A percentile compares a stretch with the other conserved stretches of the same genome.
Evolutionary conservation across 306 rosid species (phyloP).

Genomic region (Purshia tridentata): DNA sequence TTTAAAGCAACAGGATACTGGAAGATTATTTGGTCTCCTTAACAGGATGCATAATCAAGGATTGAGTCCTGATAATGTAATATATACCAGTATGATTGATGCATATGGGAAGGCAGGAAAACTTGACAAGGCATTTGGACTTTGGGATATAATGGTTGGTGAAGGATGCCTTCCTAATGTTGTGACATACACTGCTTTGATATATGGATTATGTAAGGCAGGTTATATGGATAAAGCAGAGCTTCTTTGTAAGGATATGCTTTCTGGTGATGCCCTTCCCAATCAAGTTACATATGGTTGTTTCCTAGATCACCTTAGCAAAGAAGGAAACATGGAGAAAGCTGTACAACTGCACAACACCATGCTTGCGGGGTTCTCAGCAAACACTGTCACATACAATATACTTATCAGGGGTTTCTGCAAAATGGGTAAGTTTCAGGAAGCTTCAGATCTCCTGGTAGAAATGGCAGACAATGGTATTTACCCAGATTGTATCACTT

Average conservation of each 20-base stretch:
- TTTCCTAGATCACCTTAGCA: conserved; percentile 67
- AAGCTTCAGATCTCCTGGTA: conserved; percentile 61
- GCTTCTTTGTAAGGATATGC: conserved; percentile 62
- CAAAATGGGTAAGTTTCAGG: conserved; percentile 67
- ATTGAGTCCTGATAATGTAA: conserved; percentile 67
- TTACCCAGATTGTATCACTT: conserved; percentile 77
- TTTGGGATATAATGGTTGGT: conserved; percentile 72
- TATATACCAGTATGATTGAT: conserved; percentile 86
- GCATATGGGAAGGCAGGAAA: conserved; percentile 67
- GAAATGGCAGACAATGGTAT: conserved; percentile 66
- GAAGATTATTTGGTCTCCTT: conserved; percentile 50
- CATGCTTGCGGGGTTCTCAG: conserved; percentile 61
- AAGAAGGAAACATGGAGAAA: conserved; percentile 72
- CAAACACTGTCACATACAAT: conserved; percentile 74
- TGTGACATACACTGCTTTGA: conserved; percentile 78
- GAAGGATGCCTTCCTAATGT: conserved; percentile 77
- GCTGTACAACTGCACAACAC: conserved; percentile 71
- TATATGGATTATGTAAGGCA: conserved; percentile 79
- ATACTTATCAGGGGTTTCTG: conserved; percentile 83
- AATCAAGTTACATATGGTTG: conserved; percentile 76
- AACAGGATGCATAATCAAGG: conserved; percentile 66
- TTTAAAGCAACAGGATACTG: conserved; percentile 53
- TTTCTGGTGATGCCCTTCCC: conserved; percentile 43
- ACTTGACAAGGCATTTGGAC: conserved; percentile 53
- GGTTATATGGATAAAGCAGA: conserved; percentile 68